These are phyloP conservation scores for Vickermania spadyakhi DNA, from an alignment of 208 protist genomes.

Conservation along the genomic window DNA sequence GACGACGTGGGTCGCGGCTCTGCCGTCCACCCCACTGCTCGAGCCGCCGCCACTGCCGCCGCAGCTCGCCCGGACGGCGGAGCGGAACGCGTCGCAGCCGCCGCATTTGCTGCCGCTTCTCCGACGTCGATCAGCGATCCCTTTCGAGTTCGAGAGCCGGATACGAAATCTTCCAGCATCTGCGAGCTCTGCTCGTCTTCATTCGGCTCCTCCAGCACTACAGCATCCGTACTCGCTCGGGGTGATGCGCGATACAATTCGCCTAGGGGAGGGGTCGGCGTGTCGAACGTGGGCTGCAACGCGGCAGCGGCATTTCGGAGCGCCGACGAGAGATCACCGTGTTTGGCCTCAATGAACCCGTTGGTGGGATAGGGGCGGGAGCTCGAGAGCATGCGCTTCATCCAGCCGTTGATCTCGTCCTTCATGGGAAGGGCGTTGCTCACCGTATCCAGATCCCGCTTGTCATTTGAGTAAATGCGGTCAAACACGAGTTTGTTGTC, in stretches of 20 bases:
- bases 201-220: neutral
- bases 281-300: neutral
- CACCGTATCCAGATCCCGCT: conserved; percentile 22
- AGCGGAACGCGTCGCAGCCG: neutral
- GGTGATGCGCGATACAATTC: neutral
- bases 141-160: neutral
- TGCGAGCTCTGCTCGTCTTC: neutral
- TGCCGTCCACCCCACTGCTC: too few species aligned
- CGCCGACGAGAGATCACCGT: conserved; percentile 27
- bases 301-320: conserved; percentile 12
- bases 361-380: conserved; percentile 20
- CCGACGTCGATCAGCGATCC: neutral
- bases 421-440: conserved; percentile 35
- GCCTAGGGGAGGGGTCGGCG: neutral
- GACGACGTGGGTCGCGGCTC: neutral
- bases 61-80: neutral
- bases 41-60: neutral
- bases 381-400: conserved; percentile 31
- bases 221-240: neutral
- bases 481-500: conserved; percentile 22
- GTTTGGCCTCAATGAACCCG: conserved; percentile 46
- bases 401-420: conserved; percentile 28
- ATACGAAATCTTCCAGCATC: neutral
- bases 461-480: conserved; percentile 29
- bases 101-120: neutral